Evolutionary conservation across 2,329 filamentous ascomycete genomes (phyloP).

Genomic region (Sarocladium kiliense): DNA sequence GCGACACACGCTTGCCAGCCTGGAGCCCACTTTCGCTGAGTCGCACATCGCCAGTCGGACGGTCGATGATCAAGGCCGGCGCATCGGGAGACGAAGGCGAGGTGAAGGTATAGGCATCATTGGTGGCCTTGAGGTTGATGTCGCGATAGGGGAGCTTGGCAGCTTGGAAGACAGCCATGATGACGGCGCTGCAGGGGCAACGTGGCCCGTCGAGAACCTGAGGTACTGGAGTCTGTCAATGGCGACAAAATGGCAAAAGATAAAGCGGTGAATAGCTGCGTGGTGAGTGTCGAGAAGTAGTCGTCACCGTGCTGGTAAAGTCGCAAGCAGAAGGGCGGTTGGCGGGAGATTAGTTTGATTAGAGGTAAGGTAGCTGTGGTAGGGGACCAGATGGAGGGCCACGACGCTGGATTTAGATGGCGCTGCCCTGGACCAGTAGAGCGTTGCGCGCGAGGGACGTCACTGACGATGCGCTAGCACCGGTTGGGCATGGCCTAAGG

Average conservation of each 20-base stretch:
- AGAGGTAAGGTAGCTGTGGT: background rate
- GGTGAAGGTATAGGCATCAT: slow-evolving; percentile 91
- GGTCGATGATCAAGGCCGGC: slow-evolving; percentile 81
- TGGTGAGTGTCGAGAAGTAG: background rate
- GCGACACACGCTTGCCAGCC: slow-evolving; percentile 63
- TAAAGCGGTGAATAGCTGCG: background rate
- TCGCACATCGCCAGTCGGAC: slow-evolving; percentile 85
- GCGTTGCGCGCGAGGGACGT: background rate
- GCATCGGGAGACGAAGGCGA: slow-evolving; percentile 91
- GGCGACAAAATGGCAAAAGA: background rate
- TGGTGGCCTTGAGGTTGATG: slow-evolving; percentile 91
- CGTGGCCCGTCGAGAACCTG: background rate
- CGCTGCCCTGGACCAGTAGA: background rate
- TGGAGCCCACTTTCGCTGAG: slow-evolving; percentile 74
- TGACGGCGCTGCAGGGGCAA: slow-evolving; percentile 10
- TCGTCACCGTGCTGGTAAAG: background rate
- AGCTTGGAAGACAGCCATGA: slow-evolving; percentile 32
- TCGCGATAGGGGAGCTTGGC: slow-evolving; percentile 73
- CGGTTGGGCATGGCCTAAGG: background rate
- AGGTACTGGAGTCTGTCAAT: background rate
- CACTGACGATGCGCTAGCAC: background rate
- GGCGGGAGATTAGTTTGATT: background rate
- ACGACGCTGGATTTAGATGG: background rate
- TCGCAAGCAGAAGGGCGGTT: background rate
- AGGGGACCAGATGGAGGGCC: background rate